Conservation (phyloP, 495 filamentous ascomycete genomes). For the Tetracladium setigerum region DNA sequence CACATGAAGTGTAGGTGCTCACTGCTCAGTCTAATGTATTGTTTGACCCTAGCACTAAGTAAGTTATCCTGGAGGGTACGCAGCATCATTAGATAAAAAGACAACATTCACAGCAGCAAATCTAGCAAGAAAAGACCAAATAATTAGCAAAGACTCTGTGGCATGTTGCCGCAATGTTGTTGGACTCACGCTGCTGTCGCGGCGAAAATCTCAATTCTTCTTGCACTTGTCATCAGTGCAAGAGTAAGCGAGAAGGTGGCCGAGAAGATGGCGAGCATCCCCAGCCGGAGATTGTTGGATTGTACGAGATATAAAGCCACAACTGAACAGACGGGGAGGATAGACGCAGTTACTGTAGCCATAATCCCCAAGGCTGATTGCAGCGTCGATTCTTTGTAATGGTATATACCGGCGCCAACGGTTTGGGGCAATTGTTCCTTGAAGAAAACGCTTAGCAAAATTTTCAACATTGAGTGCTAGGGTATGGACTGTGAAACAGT, state of each 20-base stretch:
- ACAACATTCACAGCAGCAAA: slow-evolving; percentile 22
- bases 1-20: too few relatives aligned
- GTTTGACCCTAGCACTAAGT: too few relatives aligned
- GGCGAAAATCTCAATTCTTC: slow-evolving; percentile 23
- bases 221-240: slow-evolving; percentile 21
- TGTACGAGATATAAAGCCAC: slow-evolving; percentile 4
- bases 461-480: too few relatives aligned
- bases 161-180: too few relatives aligned
- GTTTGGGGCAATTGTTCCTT: too few relatives aligned
- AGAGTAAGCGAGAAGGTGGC: slow-evolving; percentile 20
- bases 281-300: slow-evolving; percentile 8
- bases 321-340: slow-evolving; percentile 1
- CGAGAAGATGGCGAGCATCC: slow-evolving; percentile 17
- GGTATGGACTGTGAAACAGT: too few relatives aligned
- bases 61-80: background rate
- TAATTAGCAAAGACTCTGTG: too few relatives aligned
- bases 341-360: background rate
- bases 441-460: too few relatives aligned
- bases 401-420: too few relatives aligned
- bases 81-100: slow-evolving; percentile 8
- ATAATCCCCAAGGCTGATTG: background rate
- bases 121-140: too few relatives aligned
- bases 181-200: slow-evolving; percentile 23
- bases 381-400: background rate
- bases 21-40: too few relatives aligned